Evolutionary conservation across 345 rosid genomes (phyloP), one percentile per base, ranked within the genome.

Genomic region (Euphorbia lathyris): DNA sequence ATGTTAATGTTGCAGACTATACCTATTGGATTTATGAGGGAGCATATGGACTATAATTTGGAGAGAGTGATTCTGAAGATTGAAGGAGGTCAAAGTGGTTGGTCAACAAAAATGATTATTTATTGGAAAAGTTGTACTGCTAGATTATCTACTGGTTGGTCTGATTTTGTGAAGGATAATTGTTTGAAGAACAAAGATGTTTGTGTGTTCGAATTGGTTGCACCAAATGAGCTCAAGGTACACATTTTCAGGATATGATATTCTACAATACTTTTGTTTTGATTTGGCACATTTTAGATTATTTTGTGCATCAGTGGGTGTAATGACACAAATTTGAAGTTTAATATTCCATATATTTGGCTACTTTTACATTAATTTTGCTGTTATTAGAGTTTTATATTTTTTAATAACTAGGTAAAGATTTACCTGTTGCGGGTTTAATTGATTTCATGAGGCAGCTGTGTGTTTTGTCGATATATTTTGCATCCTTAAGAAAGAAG

Each of bases 171-270:
- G 16, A 50, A 10, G 43, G 73, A 20, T 5, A 59, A 70, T 59
- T 60, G 47, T 32, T 40, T 70, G 23, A 12, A n/a, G 6, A 30
- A 47, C 2, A 65, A 65, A 11, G 19, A 70, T 29, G 66, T 47
- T 12, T 70, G 73, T 36, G 25, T 40, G 27, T 69, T 58, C 4
- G 66, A 69, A 66, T n/a, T 69, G 17, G 5, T 69, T 19, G 30
- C 19, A 20, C 26, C 19, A 17, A 29, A 25, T 9, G 19, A 3
- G 11, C 38, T 68, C n/a, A 68, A 65, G 26, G 81, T 73, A 5
- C 30, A 10, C 57, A 72, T 77, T 68, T 59, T 23, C 58, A 32
- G 51, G n/a, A n/a, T n/a, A n/a, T n/a, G n/a, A n/a, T n/a, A n/a
- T 34, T 34, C 38, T 34, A 34, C 38, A 34, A 34, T 34, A 34